Evolutionary conservation across 176 grass and related monocot genomes (phyloP), one percentile per base, ranked within the genome.

Genomic region (Oryza australiensis): DNA sequence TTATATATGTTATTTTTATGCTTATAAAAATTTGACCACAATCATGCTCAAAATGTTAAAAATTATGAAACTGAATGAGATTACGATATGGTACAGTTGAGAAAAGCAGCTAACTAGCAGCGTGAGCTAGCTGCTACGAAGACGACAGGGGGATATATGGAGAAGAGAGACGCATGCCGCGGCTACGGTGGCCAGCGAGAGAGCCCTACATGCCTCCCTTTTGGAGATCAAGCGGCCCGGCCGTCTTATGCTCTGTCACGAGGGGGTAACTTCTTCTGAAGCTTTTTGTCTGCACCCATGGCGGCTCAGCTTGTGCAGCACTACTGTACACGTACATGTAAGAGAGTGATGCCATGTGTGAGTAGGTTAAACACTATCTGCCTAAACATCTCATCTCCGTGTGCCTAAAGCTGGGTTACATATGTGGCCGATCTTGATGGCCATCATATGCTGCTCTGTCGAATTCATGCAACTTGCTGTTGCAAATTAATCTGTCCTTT

Each of bases 231-330:
- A 35, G 74, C 62, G 70, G 12, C 41, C 20, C 45, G 76, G 74
- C 77, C 45, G 76, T 80, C 77, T 69, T 75, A 68, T 81, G 85
- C 53, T 68, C 33, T 23, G 77, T 86, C 85, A 87, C 85, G 85
- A 81, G 78, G 78, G 64, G 20, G 26, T 30, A 12, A 35, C 85
- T 75, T 68, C 35, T 76, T 76, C 14, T 43, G 48, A 63, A 62
- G 49, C 48, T 23, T 64, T 81, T 81, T 26, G 26, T 13, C 49
- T 67, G 27, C 63, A 59, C 27, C 13, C 49, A 32, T 7, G 34
- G 34, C 23, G 26, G 46, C 55, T 9, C 16, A 16, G 42, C 43
- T 73, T 3, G 43, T 55, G 43, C 43, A 14, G 43, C 49, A 53
- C 20, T 23, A n/a, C 20, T n/a, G 51, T 57, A 15, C 0, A 6